Base-by-base conservation (phyloP, 108 stramenopile genomes). In the Bacterosira constricta region DNA sequence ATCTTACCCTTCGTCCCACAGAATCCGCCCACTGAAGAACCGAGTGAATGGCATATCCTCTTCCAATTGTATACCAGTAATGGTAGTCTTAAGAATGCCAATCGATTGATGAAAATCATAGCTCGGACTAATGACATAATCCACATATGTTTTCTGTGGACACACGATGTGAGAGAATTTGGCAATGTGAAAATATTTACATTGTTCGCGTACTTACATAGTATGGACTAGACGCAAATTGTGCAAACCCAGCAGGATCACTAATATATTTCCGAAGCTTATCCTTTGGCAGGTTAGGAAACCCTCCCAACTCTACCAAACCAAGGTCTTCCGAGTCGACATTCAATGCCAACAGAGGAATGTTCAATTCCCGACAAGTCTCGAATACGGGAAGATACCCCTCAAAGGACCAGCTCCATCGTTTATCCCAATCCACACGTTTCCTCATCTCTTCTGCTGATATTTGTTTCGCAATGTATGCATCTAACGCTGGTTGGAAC, bases 401-500 rank as follows among this genome's bases (percentile, higher is more conserved):
- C 12, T 89, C 85, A 77, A 86, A 92, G n/a, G 85, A 57, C 91
- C 91, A 92, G 10, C 32, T 61, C 91, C 91, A 92, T 27, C 91
- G 60, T 23, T 57, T 81, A 4, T 86, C 81, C 91, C 91, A 92
- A 45, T 89, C 70, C 2, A 86, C 86, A 31, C 52, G 72, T 25
- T 60, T 2, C 32, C 53, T 62, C 76, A 89, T 64, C 56, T 89
- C 69, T 15, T 79, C 61, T 30, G 71, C 38, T 0, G 77, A 65
- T 0, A 86, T 80, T 21, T 69, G 69, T 9, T 81, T 83, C 10
- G 46, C 37, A 20, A 83, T 45, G 71, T 81, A 92, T 8, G 58
- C 85, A 71, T 92, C 88, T 11, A 92, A 62, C 9, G 83, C 77
- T 21, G 83, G 79, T 49, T 92, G 88, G 56, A 86, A 89, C 37